These are phyloP conservation scores for Acacia confusa DNA, from an alignment of 306 rosid species.

Conservation along the genomic window DNA sequence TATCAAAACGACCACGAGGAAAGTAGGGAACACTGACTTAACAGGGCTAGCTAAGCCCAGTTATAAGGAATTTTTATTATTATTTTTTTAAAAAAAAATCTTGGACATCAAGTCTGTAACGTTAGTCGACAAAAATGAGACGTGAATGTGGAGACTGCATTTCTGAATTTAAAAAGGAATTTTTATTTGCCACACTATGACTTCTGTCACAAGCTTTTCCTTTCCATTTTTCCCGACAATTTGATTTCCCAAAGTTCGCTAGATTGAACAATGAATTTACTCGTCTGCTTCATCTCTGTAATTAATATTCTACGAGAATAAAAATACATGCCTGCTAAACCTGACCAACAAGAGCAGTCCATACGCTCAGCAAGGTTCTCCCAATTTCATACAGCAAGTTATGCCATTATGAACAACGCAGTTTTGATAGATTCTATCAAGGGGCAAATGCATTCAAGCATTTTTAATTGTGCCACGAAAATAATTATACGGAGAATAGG, in stretches of 20 bases:
- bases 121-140: not conserved
- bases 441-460: not conserved
- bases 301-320: not conserved
- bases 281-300: not conserved
- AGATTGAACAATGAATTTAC: not conserved
- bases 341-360: not conserved
- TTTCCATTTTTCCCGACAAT: not conserved
- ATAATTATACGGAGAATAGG: not conserved
- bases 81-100: not conserved
- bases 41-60: not conserved
- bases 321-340: not conserved
- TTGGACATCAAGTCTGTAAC: not conserved
- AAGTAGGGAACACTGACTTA: not conserved
- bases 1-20: not conserved
- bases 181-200: not conserved
- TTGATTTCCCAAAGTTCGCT: not conserved
- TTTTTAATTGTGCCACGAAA: not conserved
- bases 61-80: too few species aligned
- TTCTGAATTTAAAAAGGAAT: not conserved
- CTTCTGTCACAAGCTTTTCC: not conserved
- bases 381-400: not conserved
- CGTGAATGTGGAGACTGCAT: not conserved
- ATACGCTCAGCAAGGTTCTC: not conserved
- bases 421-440: not conserved
- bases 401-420: too few species aligned